Evolutionary conservation across 495 filamentous ascomycete species (phyloP).

Genomic region (Penicillium ochrochloron): DNA sequence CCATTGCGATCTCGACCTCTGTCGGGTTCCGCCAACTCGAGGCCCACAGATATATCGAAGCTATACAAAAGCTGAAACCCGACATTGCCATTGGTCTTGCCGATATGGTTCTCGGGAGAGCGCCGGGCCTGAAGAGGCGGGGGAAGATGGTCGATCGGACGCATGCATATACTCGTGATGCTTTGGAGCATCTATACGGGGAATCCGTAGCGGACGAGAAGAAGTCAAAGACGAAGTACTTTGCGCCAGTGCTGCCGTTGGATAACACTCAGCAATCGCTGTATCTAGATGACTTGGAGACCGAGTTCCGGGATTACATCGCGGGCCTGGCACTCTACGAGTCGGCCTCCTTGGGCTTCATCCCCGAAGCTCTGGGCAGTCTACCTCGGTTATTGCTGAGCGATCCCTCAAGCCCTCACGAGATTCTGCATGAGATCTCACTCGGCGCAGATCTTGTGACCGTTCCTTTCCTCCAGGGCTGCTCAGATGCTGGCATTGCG

Average conservation of each 20-base stretch:
- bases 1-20: constrained; percentile 78
- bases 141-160: constrained; percentile 87
- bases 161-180: constrained; percentile 66
- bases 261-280: constrained; percentile 72
- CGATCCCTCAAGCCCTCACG: constrained; percentile 68
- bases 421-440: constrained; percentile 70
- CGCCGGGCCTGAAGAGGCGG: constrained; percentile 68
- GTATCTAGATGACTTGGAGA: constrained; percentile 70
- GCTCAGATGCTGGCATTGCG: constrained; percentile 86
- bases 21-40: constrained; percentile 77
- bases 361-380: constrained; percentile 58
- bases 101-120: constrained; percentile 67
- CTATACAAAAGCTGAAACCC: constrained; percentile 64
- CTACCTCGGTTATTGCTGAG: constrained; percentile 77
- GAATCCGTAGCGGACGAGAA: constrained; percentile 37
- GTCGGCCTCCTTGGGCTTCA: constrained; percentile 65
- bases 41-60: constrained; percentile 67
- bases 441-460: constrained; percentile 82
- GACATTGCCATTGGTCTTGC: constrained; percentile 81
- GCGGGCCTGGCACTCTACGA: constrained; percentile 85
- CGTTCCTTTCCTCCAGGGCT: constrained; percentile 69
- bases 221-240: constrained; percentile 55
- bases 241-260: constrained; percentile 82
- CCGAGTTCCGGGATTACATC: constrained; percentile 57
- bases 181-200: constrained; percentile 56